Evolutionary conservation across 441 rosid genomes (phyloP).

Genomic region (Syzygium malaccense): DNA sequence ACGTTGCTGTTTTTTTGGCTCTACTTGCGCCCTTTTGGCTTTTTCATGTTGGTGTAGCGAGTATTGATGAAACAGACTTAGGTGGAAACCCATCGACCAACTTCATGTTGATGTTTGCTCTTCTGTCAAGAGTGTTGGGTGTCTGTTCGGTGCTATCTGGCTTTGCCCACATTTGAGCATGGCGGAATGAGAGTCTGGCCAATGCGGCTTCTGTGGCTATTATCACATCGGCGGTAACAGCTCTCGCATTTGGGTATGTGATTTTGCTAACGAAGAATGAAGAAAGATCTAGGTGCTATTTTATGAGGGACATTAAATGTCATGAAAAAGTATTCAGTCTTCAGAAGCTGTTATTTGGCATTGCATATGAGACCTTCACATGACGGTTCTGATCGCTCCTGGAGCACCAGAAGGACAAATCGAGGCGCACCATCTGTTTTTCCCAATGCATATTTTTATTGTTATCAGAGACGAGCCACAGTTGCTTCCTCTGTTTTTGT

Average conservation of each 20-base stretch:
- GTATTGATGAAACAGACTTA: slow-evolving; percentile 6
- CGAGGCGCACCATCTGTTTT: not conserved
- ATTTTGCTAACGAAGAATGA: not conserved
- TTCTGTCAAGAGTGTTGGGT: slow-evolving; percentile 12
- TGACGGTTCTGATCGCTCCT: not conserved
- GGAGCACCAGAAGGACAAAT: not conserved
- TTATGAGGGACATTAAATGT: no score
- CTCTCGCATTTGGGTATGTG: slow-evolving; percentile 31
- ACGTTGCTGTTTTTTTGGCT: not conserved
- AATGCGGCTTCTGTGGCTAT: slow-evolving; percentile 18
- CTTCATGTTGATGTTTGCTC: slow-evolving; percentile 21
- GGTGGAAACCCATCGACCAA: slow-evolving; percentile 26
- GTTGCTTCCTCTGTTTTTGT: not conserved
- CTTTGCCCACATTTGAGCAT: slow-evolving; percentile 17
- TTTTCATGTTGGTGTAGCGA: not conserved
- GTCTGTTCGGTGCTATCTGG: slow-evolving; percentile 14
- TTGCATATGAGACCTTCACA: no score
- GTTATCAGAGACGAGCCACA: not conserved
- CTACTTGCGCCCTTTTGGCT: not conserved
- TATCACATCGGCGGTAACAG: slow-evolving; percentile 10
- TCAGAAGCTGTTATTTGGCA: no score
- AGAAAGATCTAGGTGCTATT: no score
- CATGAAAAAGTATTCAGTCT: no score
- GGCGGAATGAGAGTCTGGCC: slow-evolving; percentile 18
- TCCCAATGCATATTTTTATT: not conserved